A percentile compares a stretch with the other conserved stretches of the same genome.
Evolutionary conservation across 2,329 filamentous ascomycete genomes (phyloP).

Genomic region (Epichloe amarillans): DNA sequence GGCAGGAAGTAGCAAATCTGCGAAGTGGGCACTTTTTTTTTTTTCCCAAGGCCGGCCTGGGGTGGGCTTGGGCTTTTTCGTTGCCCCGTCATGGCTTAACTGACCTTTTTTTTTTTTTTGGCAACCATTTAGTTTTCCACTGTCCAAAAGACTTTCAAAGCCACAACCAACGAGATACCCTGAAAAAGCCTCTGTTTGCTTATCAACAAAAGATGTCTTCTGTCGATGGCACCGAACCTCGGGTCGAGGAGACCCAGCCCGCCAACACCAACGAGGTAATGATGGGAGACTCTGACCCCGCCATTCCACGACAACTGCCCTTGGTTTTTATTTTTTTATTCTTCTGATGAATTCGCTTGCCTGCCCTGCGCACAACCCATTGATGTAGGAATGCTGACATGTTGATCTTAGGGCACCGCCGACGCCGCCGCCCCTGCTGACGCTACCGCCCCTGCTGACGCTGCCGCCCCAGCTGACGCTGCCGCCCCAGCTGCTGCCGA

Average conservation of each 20-base stretch:
- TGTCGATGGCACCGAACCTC: constrained; percentile 38
- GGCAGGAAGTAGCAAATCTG: constrained; percentile 4
- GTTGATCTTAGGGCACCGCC: background rate
- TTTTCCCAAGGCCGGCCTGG: background rate
- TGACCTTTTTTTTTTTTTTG: background rate
- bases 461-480: constrained; percentile 4
- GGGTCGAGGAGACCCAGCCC: constrained; percentile 33
- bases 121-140: background rate
- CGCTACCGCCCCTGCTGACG: background rate
- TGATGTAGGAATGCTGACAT: background rate
- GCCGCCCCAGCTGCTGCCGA: constrained; percentile 7
- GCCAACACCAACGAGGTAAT: constrained; percentile 17
- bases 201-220: constrained; percentile 31
- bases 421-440: constrained; percentile 7
- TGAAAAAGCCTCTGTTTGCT: background rate
- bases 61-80: background rate
- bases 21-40: constrained; percentile 3
- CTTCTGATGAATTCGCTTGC: background rate
- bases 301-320: background rate
- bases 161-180: background rate
- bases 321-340: background rate
- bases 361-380: background rate
- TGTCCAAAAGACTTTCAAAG: background rate
- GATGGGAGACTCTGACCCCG: background rate
- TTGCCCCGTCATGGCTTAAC: background rate